phyloP scores from a whole-genome alignment of 192 early-diverging fungal genomes.

The Thamnidium elegans region DNA sequence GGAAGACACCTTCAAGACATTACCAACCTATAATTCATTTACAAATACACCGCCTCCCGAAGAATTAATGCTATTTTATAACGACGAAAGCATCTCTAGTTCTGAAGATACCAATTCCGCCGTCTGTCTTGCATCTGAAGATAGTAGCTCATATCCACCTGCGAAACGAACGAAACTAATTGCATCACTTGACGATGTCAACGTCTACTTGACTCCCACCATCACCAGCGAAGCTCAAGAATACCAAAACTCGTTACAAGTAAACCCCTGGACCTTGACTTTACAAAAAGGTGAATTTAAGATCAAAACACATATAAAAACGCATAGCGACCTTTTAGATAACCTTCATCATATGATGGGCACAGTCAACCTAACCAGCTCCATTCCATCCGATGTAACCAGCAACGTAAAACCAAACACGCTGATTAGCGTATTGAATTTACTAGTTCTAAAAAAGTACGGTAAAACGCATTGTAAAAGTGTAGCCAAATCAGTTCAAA shows the following conservation, averaged over 20 bases:
- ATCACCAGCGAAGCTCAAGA: too few species aligned
- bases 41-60: too few species aligned
- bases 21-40: too few species aligned
- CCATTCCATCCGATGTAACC: neutral
- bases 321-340: constrained; percentile 1
- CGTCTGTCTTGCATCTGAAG: too few species aligned
- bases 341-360: constrained; percentile 8
- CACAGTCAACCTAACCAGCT: neutral
- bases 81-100: too few species aligned
- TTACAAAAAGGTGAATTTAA: constrained; percentile 2
- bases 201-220: too few species aligned
- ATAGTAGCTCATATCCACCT: too few species aligned
- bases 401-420: neutral
- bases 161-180: too few species aligned
- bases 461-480: constrained; percentile 10
- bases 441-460: constrained; percentile 11
- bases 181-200: too few species aligned
- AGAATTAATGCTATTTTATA: too few species aligned
- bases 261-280: constrained; percentile 4
- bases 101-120: too few species aligned
- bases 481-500: neutral
- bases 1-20: neutral
- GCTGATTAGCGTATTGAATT: constrained; percentile 1
- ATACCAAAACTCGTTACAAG: neutral
- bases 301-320: constrained; percentile 1